Evolutionary conservation across 2,329 filamentous ascomycete genomes (phyloP), one percentile per base, ranked within the genome.

Genomic region (Scytalidium lignicola): DNA sequence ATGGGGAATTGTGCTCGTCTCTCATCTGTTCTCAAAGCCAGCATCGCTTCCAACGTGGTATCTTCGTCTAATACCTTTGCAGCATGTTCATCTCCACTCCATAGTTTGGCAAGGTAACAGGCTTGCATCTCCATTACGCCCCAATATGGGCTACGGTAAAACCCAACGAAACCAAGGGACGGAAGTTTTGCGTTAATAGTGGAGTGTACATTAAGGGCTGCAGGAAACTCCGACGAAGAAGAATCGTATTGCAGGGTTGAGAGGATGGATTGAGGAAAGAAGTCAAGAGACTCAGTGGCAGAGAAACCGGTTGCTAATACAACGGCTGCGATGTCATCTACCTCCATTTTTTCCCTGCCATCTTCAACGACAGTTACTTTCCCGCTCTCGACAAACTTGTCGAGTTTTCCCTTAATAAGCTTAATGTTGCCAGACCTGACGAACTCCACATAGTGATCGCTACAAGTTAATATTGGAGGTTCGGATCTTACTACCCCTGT

Each of bases 61-160:
- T 63, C 60, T 39, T 54, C 42, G 2, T 47, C 50, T 43, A 60
- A 57, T 17, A 46, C 62, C 55, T 56, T 64, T 13, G 15, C 49
- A 9, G 58, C 59, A 44, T 57, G 49, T 1, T 26, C 29, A 46
- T 52, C 54, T 4, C 56, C 51, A 13, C 60, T 66, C 85, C 87
- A 91, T 10, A 80, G 63, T 12, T 75, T 65, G 0, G 83, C 74
- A 5, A 91, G 69, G 53, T 87, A 76, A 1, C 85, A 78, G 2
- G 88, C 84, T 67, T 95, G 89, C 85, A 90, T 88, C 65, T 93
- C 88, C 76, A 92, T 90, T 0, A 90, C 82, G 1, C 86, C 86
- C 89, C 89, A 95, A 64, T 89, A 93, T 0, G 88, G 88, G 0
- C 86, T 86, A 52, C 89, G 79, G 62, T 95, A 95, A 66, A 90